Evolutionary conservation across 495 filamentous ascomycete genomes (phyloP), one percentile per base, ranked within the genome.

Genomic region (Aspergillus panamensis): DNA sequence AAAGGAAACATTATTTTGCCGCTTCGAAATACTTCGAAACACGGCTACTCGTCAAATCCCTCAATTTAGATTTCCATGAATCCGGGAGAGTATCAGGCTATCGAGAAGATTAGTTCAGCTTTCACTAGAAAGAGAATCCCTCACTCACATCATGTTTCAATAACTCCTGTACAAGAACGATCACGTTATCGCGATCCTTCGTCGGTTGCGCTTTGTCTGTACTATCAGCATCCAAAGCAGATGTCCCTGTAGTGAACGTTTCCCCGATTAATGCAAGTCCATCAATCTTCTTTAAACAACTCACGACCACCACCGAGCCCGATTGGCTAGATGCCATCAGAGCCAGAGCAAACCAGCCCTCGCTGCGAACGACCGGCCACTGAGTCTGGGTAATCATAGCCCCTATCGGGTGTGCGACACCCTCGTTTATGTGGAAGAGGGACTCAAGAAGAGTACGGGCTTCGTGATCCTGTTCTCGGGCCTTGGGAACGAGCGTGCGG

Each of bases 311-410:
- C 21, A 63, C 54, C 20, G 79, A 77, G 3, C 87, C 86, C 10
- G 77, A 69, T 12, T 65, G 60, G 33, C 61, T 73, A 20, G 72
- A 75, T 8, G 82, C 80, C 81, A 93, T 87, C 30, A 92, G 72
- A 3, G 88, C 89, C 14, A 92, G 73, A 3, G 85, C 84, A 65
- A 92, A 91, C 74, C 87, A 84, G 0, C 84, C 84, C 66, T 94
- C 89, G 57, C 84, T 84, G 8, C 85, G 78, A 14, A 93, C 76
- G 20, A 85, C 77, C 0, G 87, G 85, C 76, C 86, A 91, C 62
- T 86, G 85, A 3, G 74, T 75, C 56, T 92, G 88, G 6, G 77
- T 80, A 35, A 87, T 74, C 71, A 92, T 85, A 48, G 77, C 78
- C 55, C 78, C 71, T 4, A 94, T 64, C 6, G 84, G 79, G 25